phyloP scores from a whole-genome alignment of 2,329 filamentous ascomycete genomes.

The Monilinia aucupariae region DNA sequence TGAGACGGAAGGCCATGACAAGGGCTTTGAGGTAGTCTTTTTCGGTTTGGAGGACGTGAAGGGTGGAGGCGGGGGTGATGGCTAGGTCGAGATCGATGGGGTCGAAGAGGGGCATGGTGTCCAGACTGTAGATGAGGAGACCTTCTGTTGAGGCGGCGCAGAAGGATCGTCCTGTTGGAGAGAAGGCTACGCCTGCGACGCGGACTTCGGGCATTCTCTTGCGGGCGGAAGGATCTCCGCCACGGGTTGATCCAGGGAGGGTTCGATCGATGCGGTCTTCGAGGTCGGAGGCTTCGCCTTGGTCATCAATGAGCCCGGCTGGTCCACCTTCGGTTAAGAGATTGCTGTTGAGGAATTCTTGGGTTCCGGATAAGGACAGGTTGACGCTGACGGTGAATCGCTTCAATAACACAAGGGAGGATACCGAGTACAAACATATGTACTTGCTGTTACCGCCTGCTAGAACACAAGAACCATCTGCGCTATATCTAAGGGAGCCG shows the following conservation, averaged over 20 bases:
- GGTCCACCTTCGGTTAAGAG: slow-evolving; percentile 87
- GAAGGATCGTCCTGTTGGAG: slow-evolving; percentile 82
- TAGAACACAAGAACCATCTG: slow-evolving; percentile 83
- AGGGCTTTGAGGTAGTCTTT: slow-evolving; percentile 85
- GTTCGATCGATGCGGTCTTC: slow-evolving; percentile 76
- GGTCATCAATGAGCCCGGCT: slow-evolving; percentile 74
- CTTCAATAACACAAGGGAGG: slow-evolving; percentile 83
- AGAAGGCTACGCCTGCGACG: slow-evolving; percentile 79
- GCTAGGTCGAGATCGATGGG: slow-evolving; percentile 94
- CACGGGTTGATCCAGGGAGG: slow-evolving; percentile 80
- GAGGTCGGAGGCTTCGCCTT: slow-evolving; percentile 81
- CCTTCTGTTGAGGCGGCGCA: slow-evolving; percentile 95
- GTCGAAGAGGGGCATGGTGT: slow-evolving; percentile 80
- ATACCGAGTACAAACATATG: slow-evolving; percentile 94
- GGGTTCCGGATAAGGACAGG: slow-evolving; percentile 89
- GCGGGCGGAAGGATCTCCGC: slow-evolving; percentile 72
- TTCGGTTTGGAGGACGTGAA: slow-evolving; percentile 60
- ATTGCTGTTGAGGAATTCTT: slow-evolving; percentile 93
- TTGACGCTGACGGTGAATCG: slow-evolving; percentile 96
- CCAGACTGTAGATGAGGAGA: slow-evolving; percentile 86
- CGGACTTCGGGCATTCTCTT: slow-evolving; percentile 75
- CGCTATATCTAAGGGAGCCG: slow-evolving; percentile 80
- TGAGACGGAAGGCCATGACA: slow-evolving; percentile 95
- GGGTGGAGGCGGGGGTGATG: slow-evolving; percentile 81
- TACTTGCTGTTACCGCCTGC: slow-evolving; percentile 97